Conservation (phyloP, 2,329 filamentous ascomycete species). For the Penicillium brevicompactum region DNA sequence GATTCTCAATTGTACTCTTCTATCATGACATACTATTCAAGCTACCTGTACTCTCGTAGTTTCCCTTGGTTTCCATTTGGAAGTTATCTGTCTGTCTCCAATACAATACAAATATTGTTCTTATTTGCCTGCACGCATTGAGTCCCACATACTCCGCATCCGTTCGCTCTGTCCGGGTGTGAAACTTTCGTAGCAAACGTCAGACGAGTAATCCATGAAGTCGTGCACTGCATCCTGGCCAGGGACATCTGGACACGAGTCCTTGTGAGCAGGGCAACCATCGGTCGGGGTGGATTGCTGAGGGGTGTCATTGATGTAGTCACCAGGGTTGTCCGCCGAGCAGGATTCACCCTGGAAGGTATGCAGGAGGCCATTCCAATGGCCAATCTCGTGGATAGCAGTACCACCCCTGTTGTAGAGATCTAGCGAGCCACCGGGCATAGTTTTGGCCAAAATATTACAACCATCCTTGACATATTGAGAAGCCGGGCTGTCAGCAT, state of each 20-base stretch:
- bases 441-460: slow-evolving; percentile 59
- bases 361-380: slow-evolving; percentile 51
- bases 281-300: slow-evolving; percentile 59
- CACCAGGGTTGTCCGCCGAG: slow-evolving; percentile 36
- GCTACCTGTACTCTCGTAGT: not conserved
- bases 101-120: not conserved
- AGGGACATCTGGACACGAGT: slow-evolving; percentile 51
- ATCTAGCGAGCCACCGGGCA: slow-evolving; percentile 53
- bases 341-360: slow-evolving; percentile 47
- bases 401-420: slow-evolving; percentile 54
- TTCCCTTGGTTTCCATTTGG: no score
- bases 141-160: slow-evolving; percentile 56
- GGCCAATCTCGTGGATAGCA: slow-evolving; percentile 50
- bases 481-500: slow-evolving; percentile 36
- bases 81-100: not conserved
- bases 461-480: slow-evolving; percentile 58
- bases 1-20: no score
- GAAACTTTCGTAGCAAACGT: slow-evolving; percentile 58
- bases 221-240: slow-evolving; percentile 58
- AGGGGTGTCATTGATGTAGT: slow-evolving; percentile 49
- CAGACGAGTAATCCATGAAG: slow-evolving; percentile 62
- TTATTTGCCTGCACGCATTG: slow-evolving; percentile 42
- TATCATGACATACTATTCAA: not conserved
- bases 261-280: slow-evolving; percentile 56
- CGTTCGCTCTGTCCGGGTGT: slow-evolving; percentile 52